A percentile compares a stretch with the other conserved stretches of the same genome.
Conservation (phyloP, 345 rosid species). For the Citrus cavaleriei region DNA sequence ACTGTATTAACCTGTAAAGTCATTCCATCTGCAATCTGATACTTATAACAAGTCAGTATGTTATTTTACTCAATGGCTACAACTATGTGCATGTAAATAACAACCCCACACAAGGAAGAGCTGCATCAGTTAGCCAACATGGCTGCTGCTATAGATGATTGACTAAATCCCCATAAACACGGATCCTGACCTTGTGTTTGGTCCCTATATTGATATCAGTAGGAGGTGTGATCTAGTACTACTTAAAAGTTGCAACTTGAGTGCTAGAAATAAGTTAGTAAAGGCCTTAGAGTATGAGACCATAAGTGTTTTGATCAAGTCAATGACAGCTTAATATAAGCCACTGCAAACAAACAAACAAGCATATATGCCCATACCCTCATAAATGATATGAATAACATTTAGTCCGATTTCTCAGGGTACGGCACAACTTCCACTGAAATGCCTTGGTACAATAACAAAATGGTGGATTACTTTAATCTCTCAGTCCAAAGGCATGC, state of each 20-base stretch:
- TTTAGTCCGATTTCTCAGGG: neutral
- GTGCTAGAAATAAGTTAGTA: neutral
- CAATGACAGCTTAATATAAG: neutral
- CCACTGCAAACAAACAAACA: neutral
- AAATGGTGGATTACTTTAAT: neutral
- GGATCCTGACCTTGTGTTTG: neutral
- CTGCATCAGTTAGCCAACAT: neutral
- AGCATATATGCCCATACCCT: neutral
- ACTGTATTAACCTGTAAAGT: conserved; percentile 79
- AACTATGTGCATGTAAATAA: neutral
- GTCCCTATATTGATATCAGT: neutral
- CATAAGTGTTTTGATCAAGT: neutral
- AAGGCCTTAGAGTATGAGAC: neutral
- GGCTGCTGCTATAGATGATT: neutral
- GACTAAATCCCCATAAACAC: neutral
- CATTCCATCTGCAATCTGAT: conserved; percentile 99
- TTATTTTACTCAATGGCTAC: conserved; percentile 6
- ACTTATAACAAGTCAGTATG: conserved; percentile 15
- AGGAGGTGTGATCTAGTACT: neutral
- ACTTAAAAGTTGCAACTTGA: neutral
- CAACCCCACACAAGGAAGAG: neutral
- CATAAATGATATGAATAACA: neutral
- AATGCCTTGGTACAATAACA: neutral
- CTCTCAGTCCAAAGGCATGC: neutral
- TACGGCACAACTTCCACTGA: neutral